Conservation (phyloP, 495 filamentous ascomycete species). For the Hypomontagnella monticulosa region DNA sequence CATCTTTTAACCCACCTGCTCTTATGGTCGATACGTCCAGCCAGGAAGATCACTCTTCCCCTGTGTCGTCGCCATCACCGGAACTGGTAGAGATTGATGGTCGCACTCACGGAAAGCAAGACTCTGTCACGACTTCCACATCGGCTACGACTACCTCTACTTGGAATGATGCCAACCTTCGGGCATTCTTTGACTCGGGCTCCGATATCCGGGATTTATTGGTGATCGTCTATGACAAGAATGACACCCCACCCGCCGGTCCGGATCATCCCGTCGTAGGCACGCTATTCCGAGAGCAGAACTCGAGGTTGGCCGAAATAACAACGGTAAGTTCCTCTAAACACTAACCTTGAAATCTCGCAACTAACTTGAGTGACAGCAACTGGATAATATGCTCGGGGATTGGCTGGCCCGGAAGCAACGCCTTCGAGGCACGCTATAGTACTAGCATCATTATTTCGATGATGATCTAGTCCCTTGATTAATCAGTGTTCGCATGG, state of each 20-base stretch:
- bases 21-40: conserved; percentile 73
- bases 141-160: conserved; percentile 57
- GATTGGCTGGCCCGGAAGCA: conserved; percentile 79
- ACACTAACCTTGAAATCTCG: background rate
- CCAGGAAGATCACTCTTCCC: conserved; percentile 69
- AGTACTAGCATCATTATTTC: conserved; percentile 22
- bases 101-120: conserved; percentile 50
- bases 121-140: conserved; percentile 57
- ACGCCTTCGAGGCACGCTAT: conserved; percentile 56
- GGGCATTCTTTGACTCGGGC: conserved; percentile 90
- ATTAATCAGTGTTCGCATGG: conserved; percentile 28
- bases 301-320: conserved; percentile 81
- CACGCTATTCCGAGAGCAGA: conserved; percentile 84
- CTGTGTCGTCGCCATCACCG: conserved; percentile 73
- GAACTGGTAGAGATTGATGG: conserved; percentile 66
- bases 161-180: conserved; percentile 87
- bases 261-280: conserved; percentile 86
- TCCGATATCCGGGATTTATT: conserved; percentile 92
- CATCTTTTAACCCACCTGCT: conserved; percentile 62
- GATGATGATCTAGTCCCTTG: conserved; percentile 9
- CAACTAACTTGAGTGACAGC: conserved; percentile 50
- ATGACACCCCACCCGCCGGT: conserved; percentile 75
- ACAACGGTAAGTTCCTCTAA: conserved; percentile 64
- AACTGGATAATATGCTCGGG: conserved; percentile 85
- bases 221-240: conserved; percentile 90